Percentiles rank a stretch among this genome's conserved stretches.
phyloP scores from a whole-genome alignment of 495 filamentous ascomycete species.

The Articulospora tetracladia region DNA sequence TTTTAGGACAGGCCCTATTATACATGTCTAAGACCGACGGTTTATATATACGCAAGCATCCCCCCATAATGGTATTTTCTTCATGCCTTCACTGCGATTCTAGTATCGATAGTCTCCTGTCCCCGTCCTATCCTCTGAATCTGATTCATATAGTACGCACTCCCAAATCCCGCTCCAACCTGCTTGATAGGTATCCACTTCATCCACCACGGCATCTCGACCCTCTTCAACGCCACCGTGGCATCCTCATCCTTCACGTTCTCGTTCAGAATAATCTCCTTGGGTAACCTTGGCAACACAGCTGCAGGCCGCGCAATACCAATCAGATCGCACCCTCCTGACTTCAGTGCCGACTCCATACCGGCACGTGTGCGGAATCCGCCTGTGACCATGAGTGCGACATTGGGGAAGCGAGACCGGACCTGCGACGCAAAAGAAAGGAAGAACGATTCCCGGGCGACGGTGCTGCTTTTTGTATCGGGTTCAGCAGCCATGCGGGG shows the following conservation, averaged over 20 bases:
- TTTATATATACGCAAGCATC: no score
- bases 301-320: conserved; percentile 53
- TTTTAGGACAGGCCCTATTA: no score
- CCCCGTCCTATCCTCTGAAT: conserved; percentile 37
- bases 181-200: conserved; percentile 19
- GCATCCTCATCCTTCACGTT: conserved; percentile 46
- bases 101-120: no score
- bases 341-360: conserved; percentile 46
- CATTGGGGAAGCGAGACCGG: conserved; percentile 36
- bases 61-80: no score
- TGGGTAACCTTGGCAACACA: conserved; percentile 44
- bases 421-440: conserved; percentile 49
- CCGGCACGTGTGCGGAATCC: conserved; percentile 54
- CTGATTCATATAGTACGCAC: conserved; percentile 37
- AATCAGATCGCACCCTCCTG: conserved; percentile 53
- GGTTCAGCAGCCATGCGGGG: conserved; percentile 28
- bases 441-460: conserved; percentile 59
- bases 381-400: conserved; percentile 42
- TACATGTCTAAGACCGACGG: no score
- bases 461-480: conserved; percentile 26
- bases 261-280: conserved; percentile 47
- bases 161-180: conserved; percentile 31
- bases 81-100: no score
- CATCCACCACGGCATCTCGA: conserved; percentile 15
- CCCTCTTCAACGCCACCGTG: conserved; percentile 29